Base-by-base conservation (phyloP, 2,329 filamentous ascomycete genomes). In the Pseudogymnoascus destructans region DNA sequence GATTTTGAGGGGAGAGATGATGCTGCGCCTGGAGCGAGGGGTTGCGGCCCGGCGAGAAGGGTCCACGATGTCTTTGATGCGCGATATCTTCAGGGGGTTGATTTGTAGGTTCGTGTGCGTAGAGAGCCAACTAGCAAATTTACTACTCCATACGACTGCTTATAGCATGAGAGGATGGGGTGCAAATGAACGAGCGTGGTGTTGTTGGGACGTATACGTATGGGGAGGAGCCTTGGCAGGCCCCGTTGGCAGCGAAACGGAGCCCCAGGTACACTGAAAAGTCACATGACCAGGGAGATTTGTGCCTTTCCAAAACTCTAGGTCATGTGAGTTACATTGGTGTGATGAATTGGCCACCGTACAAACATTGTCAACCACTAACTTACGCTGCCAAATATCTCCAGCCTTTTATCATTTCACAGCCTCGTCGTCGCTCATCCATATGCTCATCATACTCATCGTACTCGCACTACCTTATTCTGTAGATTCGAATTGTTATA, bases 21-120 rank as follows among this genome's bases (percentile, higher is more conserved):
- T 56, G 21, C 17, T 38, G 30, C 30, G 54, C 54, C 54, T 56
- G 54, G 54, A 56, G 54, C 54, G 33, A 56, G 54, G 54, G 54
- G 54, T 38, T 35, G 30, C 30, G 30, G 54, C 54, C 30, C 54
- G 54, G 25, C 46, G 46, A 52, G 7, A 52, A 52, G 46, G 46
- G 46, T 52, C 25, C 46, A 52, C 25, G 23, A 19, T 52, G 46
- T 52, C 25, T 27, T 25, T 23, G n/a, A 27, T 49, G 23, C n/a
- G 21, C 13, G 13, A 49, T 49, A 6, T 27, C 23, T 52, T n/a
- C n/a, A 52, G 25, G 46, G 46, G 25, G 7, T 30, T 27, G 25
- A 13, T 30, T 27, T 30, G 25, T 52, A 52, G 46, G 46, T 52
- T 52, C 15, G 46, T 11, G 46, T 11, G 25, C 5, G 46, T 30